A percentile compares a stretch with the other conserved stretches of the same genome.
These are phyloP conservation scores for Iris macrosiphon DNA, from an alignment of 106 monocot genomes.

Conservation along the genomic window DNA sequence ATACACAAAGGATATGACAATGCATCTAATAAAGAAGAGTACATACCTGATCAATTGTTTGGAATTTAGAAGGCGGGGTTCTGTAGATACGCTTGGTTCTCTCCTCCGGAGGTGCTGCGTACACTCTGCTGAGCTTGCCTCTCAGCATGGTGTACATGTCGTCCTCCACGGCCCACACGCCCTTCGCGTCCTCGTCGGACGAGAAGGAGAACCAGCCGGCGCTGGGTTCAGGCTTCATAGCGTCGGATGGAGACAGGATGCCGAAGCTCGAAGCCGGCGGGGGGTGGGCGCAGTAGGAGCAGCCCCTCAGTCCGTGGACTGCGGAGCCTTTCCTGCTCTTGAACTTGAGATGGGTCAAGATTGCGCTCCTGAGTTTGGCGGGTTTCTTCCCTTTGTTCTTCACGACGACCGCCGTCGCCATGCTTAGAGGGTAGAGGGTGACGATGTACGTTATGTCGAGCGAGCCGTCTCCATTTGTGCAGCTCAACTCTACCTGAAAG, in stretches of 20 bases:
- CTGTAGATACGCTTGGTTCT: conserved; percentile 67
- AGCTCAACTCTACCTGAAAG: conserved; percentile 67
- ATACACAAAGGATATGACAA: no score
- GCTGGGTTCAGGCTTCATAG: conserved; percentile 37
- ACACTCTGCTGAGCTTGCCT: conserved; percentile 66
- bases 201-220: conserved; percentile 28
- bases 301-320: conserved; percentile 69
- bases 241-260: conserved; percentile 66
- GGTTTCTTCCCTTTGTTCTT: conserved; percentile 57
- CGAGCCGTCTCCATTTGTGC: conserved; percentile 61
- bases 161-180: conserved; percentile 55
- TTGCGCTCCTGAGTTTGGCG: conserved; percentile 51
- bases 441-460: conserved; percentile 74
- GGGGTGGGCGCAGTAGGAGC: conserved; percentile 60
- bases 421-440: conserved; percentile 69
- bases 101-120: conserved; percentile 65
- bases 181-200: conserved; percentile 11
- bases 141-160: conserved; percentile 45
- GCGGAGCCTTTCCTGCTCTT: conserved; percentile 43
- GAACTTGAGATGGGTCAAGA: conserved; percentile 70
- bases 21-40: no score
- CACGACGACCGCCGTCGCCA: conserved; percentile 77
- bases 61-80: conserved; percentile 73
- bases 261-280: conserved; percentile 62
- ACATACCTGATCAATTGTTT: conserved; percentile 75